Evolutionary conservation across 177 flowering plant genomes (phyloP), one percentile per base, ranked within the genome.

Genomic region (Vitis hybrid): DNA sequence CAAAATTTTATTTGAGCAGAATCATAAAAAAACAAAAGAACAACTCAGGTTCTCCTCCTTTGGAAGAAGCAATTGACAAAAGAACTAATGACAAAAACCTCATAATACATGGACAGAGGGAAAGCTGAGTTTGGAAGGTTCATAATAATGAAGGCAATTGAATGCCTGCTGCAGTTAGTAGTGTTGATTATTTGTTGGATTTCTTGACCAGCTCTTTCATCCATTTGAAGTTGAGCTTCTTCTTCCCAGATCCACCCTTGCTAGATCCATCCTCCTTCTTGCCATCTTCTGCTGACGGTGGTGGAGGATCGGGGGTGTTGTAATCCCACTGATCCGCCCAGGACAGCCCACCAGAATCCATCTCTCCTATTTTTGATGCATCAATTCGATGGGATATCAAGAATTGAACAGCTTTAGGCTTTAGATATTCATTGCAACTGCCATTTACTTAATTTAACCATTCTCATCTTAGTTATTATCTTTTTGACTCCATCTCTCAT

Each of bases 321-420:
- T 67, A 46, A 52, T 86, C 91, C 90, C 88, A 88, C 72, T 86
- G 89, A 77, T 86, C 90, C 13, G 89, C 91, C 90, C 89, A 84
- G n/a, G 88, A 83, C 1, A 74, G 64, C 14, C 88, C 88, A 18
- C 67, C 69, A 0, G 80, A 64, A 56, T 84, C 86, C 91, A 84
- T 86, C 60, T 60, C 71, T 56, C 49, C 60, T 60, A 32, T 32
- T 18, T 57, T 24, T 65, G 9, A 64, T 11, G 55, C 56, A 24
- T 54, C n/a, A 24, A 68, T 54, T 11, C 6, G 13, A 3, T 50
- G 70, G 19, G 50, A 13, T 8, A 21, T 46, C 65, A 17, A 15
- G 65, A 17, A 46, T 50, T 6, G 24, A 32, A 2, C 40, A 35
- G 0, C 58, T 66, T 54, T 14, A 8, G 40, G 17, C 14, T 35